Conservation (phyloP, 169 alveolate genomes). For the Theileria parva region DNA sequence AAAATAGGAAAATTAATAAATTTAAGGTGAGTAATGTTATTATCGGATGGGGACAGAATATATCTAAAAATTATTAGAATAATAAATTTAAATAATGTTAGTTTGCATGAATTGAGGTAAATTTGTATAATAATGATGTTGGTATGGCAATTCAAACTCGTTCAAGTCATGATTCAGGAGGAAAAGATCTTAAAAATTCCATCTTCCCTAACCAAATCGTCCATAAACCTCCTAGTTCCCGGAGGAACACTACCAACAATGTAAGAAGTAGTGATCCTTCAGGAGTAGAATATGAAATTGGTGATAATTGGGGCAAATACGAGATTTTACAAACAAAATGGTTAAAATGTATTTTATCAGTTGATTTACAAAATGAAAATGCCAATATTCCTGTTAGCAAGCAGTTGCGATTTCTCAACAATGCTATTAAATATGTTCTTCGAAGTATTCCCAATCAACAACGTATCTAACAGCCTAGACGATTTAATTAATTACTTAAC, state of each 20-base stretch:
- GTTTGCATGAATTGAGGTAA: too few relatives aligned
- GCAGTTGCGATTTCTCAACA: conserved; percentile 14
- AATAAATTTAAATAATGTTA: too few relatives aligned
- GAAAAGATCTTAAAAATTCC: too few relatives aligned
- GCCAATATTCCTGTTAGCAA: background rate
- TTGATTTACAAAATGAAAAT: background rate
- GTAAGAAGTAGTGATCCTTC: conserved; percentile 3
- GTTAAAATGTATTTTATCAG: conserved; percentile 6
- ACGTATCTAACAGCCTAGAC: conserved; percentile 15
- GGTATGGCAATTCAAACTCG: too few relatives aligned
- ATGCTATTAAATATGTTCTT: conserved; percentile 20
- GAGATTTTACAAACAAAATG: conserved; percentile 3
- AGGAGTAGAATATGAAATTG: background rate
- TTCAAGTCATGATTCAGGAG: too few relatives aligned
- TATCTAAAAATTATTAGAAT: too few relatives aligned
- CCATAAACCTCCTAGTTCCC: background rate
- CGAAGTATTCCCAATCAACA: conserved; percentile 37
- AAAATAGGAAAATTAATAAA: too few relatives aligned
- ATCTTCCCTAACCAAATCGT: background rate
- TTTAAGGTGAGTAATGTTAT: too few relatives aligned
- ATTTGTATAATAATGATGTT: too few relatives aligned
- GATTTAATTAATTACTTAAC: too few relatives aligned
- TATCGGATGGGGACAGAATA: too few relatives aligned
- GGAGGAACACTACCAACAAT: background rate
- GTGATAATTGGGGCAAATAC: background rate